These are phyloP conservation scores for Hansfordia pulvinata DNA, from an alignment of 2,329 filamentous ascomycete species.

Conservation along the genomic window DNA sequence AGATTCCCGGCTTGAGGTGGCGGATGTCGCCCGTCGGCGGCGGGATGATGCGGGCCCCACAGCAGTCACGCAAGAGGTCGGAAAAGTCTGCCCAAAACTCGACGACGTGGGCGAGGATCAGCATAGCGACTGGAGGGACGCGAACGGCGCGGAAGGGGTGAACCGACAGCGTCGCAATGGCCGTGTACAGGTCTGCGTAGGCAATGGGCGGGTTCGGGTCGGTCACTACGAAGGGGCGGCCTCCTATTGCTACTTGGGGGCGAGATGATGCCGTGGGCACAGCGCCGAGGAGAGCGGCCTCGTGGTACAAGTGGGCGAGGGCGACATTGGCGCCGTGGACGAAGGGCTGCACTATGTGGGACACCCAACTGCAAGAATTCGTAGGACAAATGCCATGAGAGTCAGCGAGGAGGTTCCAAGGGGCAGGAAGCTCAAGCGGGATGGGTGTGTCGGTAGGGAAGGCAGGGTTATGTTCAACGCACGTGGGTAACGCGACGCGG, in stretches of 20 bases:
- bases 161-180: constrained; percentile 18
- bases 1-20: constrained; percentile 24
- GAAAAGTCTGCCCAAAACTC: constrained; percentile 22
- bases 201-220: constrained; percentile 26
- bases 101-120: constrained; percentile 20
- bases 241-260: no score
- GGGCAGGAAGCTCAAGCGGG: no score
- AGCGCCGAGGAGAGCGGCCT: constrained; percentile 20
- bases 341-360: constrained; percentile 24
- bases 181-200: constrained; percentile 21
- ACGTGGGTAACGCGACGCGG: constrained; percentile 24
- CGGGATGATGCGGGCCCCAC: constrained; percentile 18
- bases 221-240: constrained; percentile 25
- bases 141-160: constrained; percentile 19
- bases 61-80: constrained; percentile 9
- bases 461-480: constrained; percentile 13
- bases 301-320: constrained; percentile 24
- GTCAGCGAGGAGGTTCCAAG: no score
- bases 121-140: constrained; percentile 19
- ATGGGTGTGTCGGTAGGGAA: constrained; percentile 1
- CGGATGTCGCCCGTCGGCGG: constrained; percentile 17
- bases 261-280: constrained; percentile 14
- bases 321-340: constrained; percentile 27
- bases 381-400: no score
- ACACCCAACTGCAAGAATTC: constrained; percentile 21